Evolutionary conservation across 2,329 filamentous ascomycete genomes (phyloP), one percentile per base, ranked within the genome.

Genomic region (Sporothrix pallida): DNA sequence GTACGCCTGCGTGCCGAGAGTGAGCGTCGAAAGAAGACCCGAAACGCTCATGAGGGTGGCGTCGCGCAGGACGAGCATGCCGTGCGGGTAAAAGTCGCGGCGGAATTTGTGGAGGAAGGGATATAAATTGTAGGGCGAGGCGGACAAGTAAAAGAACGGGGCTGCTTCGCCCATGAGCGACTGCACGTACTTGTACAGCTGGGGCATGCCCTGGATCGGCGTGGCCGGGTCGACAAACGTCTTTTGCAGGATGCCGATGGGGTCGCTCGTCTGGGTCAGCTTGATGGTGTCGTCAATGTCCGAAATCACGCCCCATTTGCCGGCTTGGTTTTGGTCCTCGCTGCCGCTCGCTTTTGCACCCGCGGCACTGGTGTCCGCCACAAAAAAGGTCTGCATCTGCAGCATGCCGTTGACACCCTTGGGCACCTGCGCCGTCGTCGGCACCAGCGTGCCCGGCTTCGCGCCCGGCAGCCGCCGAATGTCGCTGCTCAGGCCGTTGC

Each of bases 271-370:
- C 81, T 92, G 86, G 0, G 95, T 98, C 77, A 95, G 85, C 82
- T 98, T 98, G 85, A 98, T 97, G 0, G 95, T 97, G 82, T 98
- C 95, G 80, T 98, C 96, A 77, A 98, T 89, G 78, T 98, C 95
- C 54, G 92, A 95, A 76, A 98, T 90, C 13, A 98, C 83, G 13
- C 89, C 89, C 94, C 94, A 98, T 8, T 95, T 95, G 67, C 94
- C 97, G 8, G 95, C 95, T 3, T 10, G 31, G 37, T 10, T 26
- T 26, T 26, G 23, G 23, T 26, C 23, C 23, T 26, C 23, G 23
- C 23, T 26, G 23, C 23, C 23, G 23, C 23, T 26, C 23, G 23
- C 23, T 26, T 26, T 26, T 26, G 23, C 23, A 26, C 23, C 23
- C 23, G 23, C 23, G 23, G 23, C 1, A 26, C 23, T 26, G 23